Conservation (phyloP, 1,284 basidiomycete species). For the Apiotrichum gamsii region DNA sequence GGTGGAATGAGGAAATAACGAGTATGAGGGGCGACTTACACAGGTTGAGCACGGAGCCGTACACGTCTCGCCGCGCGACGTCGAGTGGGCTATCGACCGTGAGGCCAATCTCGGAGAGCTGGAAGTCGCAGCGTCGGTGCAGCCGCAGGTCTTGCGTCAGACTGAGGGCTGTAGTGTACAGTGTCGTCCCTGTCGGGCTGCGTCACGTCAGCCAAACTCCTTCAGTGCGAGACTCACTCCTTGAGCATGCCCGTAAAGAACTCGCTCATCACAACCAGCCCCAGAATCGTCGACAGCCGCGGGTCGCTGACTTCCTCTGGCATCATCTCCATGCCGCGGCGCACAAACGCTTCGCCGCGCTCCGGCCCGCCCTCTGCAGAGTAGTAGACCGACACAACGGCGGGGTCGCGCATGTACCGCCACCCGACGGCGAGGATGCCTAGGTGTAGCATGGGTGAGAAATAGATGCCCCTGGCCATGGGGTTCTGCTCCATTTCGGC, state of each 20-base stretch:
- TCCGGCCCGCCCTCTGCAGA: neutral
- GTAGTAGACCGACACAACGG: conserved; percentile 15
- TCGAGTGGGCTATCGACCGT: conserved; percentile 17
- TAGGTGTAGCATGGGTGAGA: conserved; percentile 21
- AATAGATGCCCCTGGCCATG: conserved; percentile 13
- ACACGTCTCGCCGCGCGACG: conserved; percentile 19
- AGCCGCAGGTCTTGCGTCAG: conserved; percentile 10
- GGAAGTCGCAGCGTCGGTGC: conserved; percentile 19
- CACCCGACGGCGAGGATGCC: conserved; percentile 19
- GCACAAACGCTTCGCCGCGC: conserved; percentile 15
- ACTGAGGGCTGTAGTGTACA: neutral
- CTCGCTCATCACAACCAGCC: conserved; percentile 12
- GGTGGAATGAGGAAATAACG: neutral
- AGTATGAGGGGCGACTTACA: conserved; percentile 5
- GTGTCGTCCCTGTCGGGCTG: conserved; percentile 4
- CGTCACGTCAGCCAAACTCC: too few relatives aligned
- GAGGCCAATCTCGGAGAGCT: conserved; percentile 15
- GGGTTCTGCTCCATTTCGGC: conserved; percentile 18
- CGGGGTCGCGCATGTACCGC: conserved; percentile 15
- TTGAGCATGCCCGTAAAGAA: conserved; percentile 16
- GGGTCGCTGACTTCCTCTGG: conserved; percentile 14
- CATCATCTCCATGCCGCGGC: conserved; percentile 13
- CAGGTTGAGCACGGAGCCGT: conserved; percentile 14
- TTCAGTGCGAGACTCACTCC: too few relatives aligned
- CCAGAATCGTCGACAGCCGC: conserved; percentile 16